Percentiles rank a stretch among this genome's conserved stretches.
Evolutionary conservation across 441 rosid species (phyloP).

Genomic region (Adansonia madagascariensis): DNA sequence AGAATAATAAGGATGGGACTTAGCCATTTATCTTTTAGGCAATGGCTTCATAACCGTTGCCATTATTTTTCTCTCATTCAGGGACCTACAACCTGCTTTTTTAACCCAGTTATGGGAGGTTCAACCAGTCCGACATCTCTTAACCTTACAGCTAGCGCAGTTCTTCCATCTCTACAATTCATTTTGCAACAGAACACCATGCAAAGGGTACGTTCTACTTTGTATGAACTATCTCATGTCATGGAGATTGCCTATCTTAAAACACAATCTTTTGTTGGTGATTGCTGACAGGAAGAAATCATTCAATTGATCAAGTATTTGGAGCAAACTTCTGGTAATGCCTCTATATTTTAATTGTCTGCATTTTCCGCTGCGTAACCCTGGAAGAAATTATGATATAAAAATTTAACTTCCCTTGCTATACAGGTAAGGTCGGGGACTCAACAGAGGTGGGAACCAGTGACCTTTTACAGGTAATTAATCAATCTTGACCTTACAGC

Average conservation of each 20-base stretch:
- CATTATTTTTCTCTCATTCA: conserved; percentile 42
- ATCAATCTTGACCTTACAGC: background rate
- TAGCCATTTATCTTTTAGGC: conserved; percentile 45
- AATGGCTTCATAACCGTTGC: conserved; percentile 50
- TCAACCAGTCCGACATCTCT: conserved; percentile 50
- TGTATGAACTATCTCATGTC: conserved; percentile 5
- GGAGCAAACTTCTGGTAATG: conserved; percentile 84
- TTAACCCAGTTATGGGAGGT: conserved; percentile 52
- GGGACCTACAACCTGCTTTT: conserved; percentile 67
- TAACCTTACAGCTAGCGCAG: conserved; percentile 47
- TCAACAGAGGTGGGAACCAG: conserved; percentile 48
- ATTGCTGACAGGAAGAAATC: conserved; percentile 80
- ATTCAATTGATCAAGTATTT: conserved; percentile 69
- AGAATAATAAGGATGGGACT: conserved; percentile 32
- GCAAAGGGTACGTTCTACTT: conserved; percentile 65
- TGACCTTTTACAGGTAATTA: conserved; percentile 68
- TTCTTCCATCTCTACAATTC: conserved; percentile 77
- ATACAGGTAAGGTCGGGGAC: conserved; percentile 69
- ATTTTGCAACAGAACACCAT: conserved; percentile 79
- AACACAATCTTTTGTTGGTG: conserved; percentile 5
- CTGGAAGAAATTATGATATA: conserved; percentile 1
- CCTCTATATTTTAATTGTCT: conserved; percentile 24
- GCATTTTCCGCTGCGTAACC: background rate
- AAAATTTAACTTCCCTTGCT: conserved; percentile 28
- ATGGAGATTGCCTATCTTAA: background rate